Evolutionary conservation across 2,329 filamentous ascomycete species (phyloP), one percentile per base, ranked within the genome.

Genomic region (Fusarium sp.): DNA sequence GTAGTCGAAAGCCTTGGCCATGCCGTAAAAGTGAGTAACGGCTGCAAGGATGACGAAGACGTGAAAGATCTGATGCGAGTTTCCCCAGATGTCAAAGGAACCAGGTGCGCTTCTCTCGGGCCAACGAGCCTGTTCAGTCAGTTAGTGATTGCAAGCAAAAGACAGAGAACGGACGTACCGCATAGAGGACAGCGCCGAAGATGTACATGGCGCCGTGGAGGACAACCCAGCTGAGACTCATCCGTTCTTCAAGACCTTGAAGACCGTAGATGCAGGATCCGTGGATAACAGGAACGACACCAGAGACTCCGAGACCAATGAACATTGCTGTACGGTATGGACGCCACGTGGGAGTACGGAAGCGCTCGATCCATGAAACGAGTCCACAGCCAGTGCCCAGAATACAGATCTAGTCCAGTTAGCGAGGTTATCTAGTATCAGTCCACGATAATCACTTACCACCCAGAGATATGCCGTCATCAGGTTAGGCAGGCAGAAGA

Each of bases 21-120:
- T 85, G 48, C 92, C 94, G 52, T 89, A 89, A 62, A 98, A 82
- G 82, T 99, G 96, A 24, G 91, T 87, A 2, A 87, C 86, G 0
- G 93, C 95, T 1, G 96, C 96, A 63, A 94, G 79, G 17, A 98
- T 83, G 28, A 99, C 94, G 67, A 96, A 86, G 39, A 97, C 83
- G 81, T 99, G 96, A 78, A 99, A 99, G 68, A 99, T 91, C 81
- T 99, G 96, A 79, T 99, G 96, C 20, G 93, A 97, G 76, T 90
- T 94, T 37, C 96, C 95, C 87, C 92, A 92, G 51, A 97, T 92
- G 79, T 99, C 96, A 75, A 95, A 97, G 9, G 79, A 83, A 2
- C 93, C 92, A 0, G 95, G 96, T 44, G 82, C 86, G 74, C 86
- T 88, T 62, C 93, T 86, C 81, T 99, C 96, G 0, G 96, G 96